Evolutionary conservation across 495 filamentous ascomycete genomes (phyloP).

Genomic region (Talaromyces liani): DNA sequence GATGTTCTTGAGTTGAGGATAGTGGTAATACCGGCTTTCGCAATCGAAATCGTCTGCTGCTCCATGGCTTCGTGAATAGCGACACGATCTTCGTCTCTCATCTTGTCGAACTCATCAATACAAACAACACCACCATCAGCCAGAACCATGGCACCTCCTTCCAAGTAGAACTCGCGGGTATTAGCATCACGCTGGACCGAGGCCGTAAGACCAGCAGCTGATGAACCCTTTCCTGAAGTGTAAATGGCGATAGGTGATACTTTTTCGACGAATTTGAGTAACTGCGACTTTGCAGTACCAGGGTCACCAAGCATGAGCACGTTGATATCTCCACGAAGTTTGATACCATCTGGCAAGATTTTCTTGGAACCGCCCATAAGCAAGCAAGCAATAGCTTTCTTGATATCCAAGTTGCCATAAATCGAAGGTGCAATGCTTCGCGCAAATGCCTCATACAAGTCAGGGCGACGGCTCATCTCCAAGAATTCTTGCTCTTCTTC

Average conservation of each 20-base stretch:
- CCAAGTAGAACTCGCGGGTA: constrained; percentile 94
- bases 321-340: constrained; percentile 96
- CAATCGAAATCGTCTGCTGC: constrained; percentile 99
- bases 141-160: constrained; percentile 98
- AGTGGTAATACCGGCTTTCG: constrained; percentile 97
- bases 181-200: constrained; percentile 90
- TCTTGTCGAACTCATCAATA: constrained; percentile 99
- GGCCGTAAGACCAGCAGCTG: constrained; percentile 94
- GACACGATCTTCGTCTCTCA: constrained; percentile 97
- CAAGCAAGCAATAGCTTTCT: constrained; percentile 96
- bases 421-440: constrained; percentile 96
- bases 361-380: constrained; percentile 97
- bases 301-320: constrained; percentile 95
- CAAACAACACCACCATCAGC: constrained; percentile 97
- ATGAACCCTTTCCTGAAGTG: constrained; percentile 97
- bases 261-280: constrained; percentile 97
- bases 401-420: constrained; percentile 93
- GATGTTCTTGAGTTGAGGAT: constrained; percentile 95
- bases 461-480: constrained; percentile 82
- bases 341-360: constrained; percentile 97
- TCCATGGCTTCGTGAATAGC: constrained; percentile 99
- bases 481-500: constrained; percentile 97
- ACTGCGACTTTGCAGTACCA: constrained; percentile 95
- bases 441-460: constrained; percentile 84
- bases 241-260: constrained; percentile 97